Conservation (phyloP, 2,329 filamentous ascomycete genomes). For the Penicillium occitanis region DNA sequence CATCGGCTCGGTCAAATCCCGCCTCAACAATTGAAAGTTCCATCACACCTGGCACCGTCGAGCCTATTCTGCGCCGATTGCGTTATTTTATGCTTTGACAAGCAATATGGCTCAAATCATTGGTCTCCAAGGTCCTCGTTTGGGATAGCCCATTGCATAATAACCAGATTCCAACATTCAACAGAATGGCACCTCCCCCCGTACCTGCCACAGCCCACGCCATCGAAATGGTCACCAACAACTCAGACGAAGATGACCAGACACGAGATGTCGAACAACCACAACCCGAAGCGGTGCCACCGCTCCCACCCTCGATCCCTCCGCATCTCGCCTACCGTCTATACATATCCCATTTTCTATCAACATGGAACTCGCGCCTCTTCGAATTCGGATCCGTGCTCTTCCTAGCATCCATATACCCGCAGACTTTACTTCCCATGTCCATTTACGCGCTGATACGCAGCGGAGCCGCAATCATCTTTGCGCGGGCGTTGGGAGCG, state of each 20-base stretch:
- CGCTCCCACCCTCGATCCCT: conserved; percentile 2
- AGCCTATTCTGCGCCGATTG: background rate
- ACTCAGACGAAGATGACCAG: background rate
- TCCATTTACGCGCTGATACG: conserved; percentile 69
- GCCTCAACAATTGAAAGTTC: background rate
- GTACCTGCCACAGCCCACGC: background rate
- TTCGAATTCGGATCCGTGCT: conserved; percentile 65
- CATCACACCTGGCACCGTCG: no score
- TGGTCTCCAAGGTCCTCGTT: background rate
- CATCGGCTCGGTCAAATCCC: background rate
- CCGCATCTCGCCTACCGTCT: conserved; percentile 34
- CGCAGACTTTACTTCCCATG: conserved; percentile 62
- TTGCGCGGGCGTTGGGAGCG: conserved; percentile 60
- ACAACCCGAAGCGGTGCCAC: background rate
- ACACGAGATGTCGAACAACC: background rate
- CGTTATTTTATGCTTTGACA: background rate
- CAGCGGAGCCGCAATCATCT: conserved; percentile 56
- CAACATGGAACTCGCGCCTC: conserved; percentile 63
- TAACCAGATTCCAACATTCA: background rate
- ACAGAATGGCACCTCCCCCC: background rate
- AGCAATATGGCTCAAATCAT: background rate
- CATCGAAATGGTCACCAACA: background rate
- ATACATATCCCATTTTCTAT: conserved; percentile 62
- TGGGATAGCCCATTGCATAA: background rate
- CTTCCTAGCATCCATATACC: conserved; percentile 58